Percentiles rank a stretch among this genome's conserved stretches.
These are phyloP conservation scores for Termitomyces sp. DNA, from an alignment of 768 basidiomycete genomes.

Conservation along the genomic window DNA sequence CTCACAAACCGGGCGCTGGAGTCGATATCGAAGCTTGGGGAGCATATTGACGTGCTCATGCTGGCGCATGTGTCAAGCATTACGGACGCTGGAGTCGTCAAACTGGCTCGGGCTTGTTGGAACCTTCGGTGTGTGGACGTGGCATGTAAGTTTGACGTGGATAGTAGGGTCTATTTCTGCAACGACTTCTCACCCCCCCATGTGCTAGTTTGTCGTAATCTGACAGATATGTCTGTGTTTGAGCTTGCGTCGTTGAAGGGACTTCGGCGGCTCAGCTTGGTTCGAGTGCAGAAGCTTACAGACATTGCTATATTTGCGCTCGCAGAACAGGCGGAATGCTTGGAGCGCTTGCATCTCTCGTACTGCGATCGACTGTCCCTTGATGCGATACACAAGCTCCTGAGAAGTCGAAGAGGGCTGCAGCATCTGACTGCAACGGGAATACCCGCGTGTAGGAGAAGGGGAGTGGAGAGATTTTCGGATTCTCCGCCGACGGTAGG, in stretches of 20 bases:
- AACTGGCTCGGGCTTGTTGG: conserved; percentile 62
- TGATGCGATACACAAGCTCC: conserved; percentile 63
- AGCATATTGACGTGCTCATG: conserved; percentile 72
- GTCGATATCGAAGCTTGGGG: conserved; percentile 65
- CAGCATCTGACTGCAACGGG: conserved; percentile 79
- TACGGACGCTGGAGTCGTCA: conserved; percentile 70
- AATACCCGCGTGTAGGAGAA: conserved; percentile 63
- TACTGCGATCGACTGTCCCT: conserved; percentile 82
- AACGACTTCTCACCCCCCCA: background rate
- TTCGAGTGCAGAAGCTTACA: conserved; percentile 76
- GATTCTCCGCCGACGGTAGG: conserved; percentile 60
- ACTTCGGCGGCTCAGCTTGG: conserved; percentile 73
- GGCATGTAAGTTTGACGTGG: conserved; percentile 55
- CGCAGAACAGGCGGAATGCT: conserved; percentile 58
- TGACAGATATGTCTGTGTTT: conserved; percentile 83
- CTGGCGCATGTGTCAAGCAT: conserved; percentile 76
- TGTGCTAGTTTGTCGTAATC: conserved; percentile 61
- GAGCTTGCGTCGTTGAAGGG: conserved; percentile 68
- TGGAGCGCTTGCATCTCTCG: conserved; percentile 82
- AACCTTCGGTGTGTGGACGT: conserved; percentile 80
- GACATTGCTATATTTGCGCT: conserved; percentile 78
- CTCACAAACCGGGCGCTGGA: conserved; percentile 70
- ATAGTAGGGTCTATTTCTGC: conserved; percentile 2
- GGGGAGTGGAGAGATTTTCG: conserved; percentile 73
- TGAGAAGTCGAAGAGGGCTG: conserved; percentile 53